Base-by-base conservation (phyloP, 768 basidiomycete species). In the Russula foetens region DNA sequence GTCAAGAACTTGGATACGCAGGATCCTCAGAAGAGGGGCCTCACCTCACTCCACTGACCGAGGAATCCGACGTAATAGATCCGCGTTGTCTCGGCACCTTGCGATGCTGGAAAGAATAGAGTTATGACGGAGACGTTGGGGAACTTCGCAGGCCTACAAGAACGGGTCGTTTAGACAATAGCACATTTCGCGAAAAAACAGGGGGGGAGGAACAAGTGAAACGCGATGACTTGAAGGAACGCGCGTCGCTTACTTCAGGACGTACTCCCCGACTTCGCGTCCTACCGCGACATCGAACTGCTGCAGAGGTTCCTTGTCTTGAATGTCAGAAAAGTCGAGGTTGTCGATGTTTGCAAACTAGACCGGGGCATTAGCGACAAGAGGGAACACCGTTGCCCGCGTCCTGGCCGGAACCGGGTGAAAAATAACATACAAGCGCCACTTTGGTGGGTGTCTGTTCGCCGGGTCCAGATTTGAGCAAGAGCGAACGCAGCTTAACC, bases 1-100 rank as follows among this genome's bases (percentile, higher is more conserved):
- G 28, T 62, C 46, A 56, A 46, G 33, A 9, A 59, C 33, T 5
- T 24, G 33, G 35, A 38, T n/a, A 35, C 31, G 14, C 47, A 14
- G 14, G 21, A 14, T 33, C 7, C 3, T 23, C 15, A 4, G 8
- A 45, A 35, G 46, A 61, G 31, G 38, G n/a, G 29, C 15, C 72
- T n/a, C 70, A 88, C 90, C 77, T 90, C 83, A 50, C 79, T 82
- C 86, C 88, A 92, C 35, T 83, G 80, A 2, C 94, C 94, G 19
- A 91, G 75, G 68, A 96, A 86, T 15, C 93, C 92, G 26, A 96
- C 69, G 68, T 93, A 96, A 68, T 90, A 95, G 11, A 96, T 75
- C 28, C 84, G 79, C 0, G 82, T 84, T 0, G 81, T 83, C 15
- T 92, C 88, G 12, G 88, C 89, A 33, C 90, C 91, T 69, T 88